phyloP scores from a whole-genome alignment of 1,284 basidiomycete genomes.

The Vanrija sp. region DNA sequence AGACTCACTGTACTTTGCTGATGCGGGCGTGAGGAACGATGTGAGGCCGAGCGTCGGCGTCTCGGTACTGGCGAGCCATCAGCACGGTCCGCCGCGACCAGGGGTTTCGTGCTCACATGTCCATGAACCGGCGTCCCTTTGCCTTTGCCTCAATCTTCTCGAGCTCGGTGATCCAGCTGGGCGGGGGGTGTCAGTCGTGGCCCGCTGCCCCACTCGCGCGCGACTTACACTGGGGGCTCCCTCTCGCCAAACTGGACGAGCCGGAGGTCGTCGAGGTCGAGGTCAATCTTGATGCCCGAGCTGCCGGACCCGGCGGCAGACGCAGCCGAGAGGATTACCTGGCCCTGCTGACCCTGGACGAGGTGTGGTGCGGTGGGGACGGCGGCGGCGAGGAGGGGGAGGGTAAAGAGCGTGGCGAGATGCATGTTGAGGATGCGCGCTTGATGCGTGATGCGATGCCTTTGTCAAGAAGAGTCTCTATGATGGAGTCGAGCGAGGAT shows the following conservation, averaged over 20 bases:
- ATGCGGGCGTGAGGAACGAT: conserved; percentile 36
- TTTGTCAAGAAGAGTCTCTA: neutral
- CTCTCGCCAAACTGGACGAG: conserved; percentile 69
- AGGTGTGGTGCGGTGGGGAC: conserved; percentile 23
- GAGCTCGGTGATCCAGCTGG: conserved; percentile 72
- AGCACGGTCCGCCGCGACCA: neutral
- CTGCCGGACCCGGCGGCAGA: conserved; percentile 3
- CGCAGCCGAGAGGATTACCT: neutral
- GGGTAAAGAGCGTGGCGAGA: conserved; percentile 29
- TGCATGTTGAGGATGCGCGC: conserved; percentile 25
- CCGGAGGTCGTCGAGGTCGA: conserved; percentile 67
- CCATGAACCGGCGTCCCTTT: conserved; percentile 63
- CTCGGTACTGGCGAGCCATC: conserved; percentile 60
- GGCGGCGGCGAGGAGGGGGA: conserved; percentile 34
- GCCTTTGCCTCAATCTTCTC: conserved; percentile 81
- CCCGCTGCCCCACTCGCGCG: neutral
- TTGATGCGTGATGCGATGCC: neutral
- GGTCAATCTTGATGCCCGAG: conserved; percentile 42
- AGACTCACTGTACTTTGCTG: conserved; percentile 42
- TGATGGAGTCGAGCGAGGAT: neutral
- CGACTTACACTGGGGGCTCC: conserved; percentile 52
- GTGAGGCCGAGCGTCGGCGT: conserved; percentile 54
- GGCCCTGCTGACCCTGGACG: neutral
- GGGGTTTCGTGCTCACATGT: conserved; percentile 59
- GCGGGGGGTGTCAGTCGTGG: conserved; percentile 4